Evolutionary conservation across 495 filamentous ascomycete genomes (phyloP), one percentile per base, ranked within the genome.

Genomic region (Aspergillus biplanus): DNA sequence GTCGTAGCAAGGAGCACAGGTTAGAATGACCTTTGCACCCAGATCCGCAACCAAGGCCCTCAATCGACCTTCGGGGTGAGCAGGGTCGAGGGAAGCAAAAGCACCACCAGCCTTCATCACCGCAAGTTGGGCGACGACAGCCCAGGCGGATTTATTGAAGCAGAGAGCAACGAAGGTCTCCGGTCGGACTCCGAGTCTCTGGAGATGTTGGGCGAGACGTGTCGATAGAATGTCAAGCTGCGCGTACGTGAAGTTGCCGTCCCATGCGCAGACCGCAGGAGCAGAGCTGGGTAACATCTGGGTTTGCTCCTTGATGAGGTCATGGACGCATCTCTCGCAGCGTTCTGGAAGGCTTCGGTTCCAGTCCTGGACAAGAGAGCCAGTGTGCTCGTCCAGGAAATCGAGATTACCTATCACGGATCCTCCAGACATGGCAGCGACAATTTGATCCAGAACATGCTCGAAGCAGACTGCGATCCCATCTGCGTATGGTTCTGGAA

Each of bases 31-130:
- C 2, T 27, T 27, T 27, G 21, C 21, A 27, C 21, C 21, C 21
- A 27, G 2, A 27, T 27, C 56, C 9, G 34, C 56, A 12, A 60
- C 15, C 4, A 52, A n/a, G 47, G 7, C 42, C 16, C n/a, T 63
- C 34, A 84, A 64, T 12, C 83, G 75, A 4, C 74, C 71, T 53
- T 73, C 66, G 4, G 85, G 83, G 18, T 80, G 72, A 0, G 66
- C 61, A 7, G 77, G 71, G 62, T 86, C 83, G 0, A 87, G 66
- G 0, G 69, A 69, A 6, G 83, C 73, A 69, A 79, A 78, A 0
- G 75, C 80, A 6, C 75, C 79, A 4, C 81, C 82, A 15, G 81
- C 81, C 58, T 82, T 82, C 11, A 82, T 52, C 6, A 85, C 70
- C 2, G 72, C 79, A 11, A 81, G 65, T 37, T 76, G 69, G 3